phyloP scores from a whole-genome alignment of 1,139 yeast species.

The Blastobotrys malaysiensis region DNA sequence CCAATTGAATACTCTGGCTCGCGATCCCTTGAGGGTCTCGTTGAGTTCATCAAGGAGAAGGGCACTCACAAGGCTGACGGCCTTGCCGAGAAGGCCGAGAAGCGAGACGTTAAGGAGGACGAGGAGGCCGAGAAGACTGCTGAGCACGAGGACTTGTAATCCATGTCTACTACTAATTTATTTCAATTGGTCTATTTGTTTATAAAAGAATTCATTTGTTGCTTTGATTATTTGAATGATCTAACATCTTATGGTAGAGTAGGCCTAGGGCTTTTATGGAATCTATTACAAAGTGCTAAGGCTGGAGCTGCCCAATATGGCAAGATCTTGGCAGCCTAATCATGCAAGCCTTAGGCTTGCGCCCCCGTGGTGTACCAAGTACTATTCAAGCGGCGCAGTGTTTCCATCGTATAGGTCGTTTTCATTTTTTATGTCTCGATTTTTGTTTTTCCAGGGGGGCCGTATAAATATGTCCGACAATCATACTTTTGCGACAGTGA shows the following conservation, averaged over 20 bases:
- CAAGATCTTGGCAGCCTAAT: too few relatives aligned
- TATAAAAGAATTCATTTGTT: neutral
- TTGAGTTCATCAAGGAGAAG: conserved; percentile 60
- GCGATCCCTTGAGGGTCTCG: conserved; percentile 71
- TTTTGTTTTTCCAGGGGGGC: neutral
- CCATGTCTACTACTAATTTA: neutral
- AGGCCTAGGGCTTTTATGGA: too few relatives aligned
- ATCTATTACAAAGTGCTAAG: too few relatives aligned
- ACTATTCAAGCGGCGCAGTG: neutral
- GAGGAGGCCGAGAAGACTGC: neutral
- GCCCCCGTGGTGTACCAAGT: too few relatives aligned
- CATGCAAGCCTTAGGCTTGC: too few relatives aligned
- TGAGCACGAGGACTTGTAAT: neutral
- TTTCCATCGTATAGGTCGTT: neutral
- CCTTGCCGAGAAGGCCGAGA: neutral
- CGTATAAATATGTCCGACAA: neutral
- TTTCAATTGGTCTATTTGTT: neutral
- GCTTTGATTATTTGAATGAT: too few relatives aligned
- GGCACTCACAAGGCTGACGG: conserved; percentile 59
- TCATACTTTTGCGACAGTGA: neutral
- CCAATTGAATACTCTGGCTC: conserved; percentile 66
- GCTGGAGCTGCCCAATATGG: too few relatives aligned
- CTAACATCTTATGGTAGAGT: too few relatives aligned
- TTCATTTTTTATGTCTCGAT: too few relatives aligned
- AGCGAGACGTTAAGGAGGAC: neutral